Conservation (phyloP, 495 filamentous ascomycete genomes). For the Xylaria longipes region DNA sequence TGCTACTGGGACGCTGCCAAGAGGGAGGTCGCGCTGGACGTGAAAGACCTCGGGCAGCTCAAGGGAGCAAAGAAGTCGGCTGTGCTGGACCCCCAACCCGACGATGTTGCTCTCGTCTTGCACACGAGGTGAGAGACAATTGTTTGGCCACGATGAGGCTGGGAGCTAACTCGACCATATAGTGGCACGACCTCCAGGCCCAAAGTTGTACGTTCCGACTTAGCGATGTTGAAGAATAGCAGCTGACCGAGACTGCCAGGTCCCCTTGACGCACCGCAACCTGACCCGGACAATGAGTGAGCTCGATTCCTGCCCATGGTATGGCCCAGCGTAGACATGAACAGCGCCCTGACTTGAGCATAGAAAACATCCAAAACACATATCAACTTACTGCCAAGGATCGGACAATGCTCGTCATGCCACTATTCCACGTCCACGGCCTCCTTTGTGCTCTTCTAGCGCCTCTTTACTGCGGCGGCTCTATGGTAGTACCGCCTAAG, state of each 20-base stretch:
- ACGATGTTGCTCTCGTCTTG: constrained; percentile 73
- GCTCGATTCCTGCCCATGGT: constrained; percentile 29
- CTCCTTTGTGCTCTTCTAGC: constrained; percentile 80
- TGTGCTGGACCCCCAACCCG: constrained; percentile 63
- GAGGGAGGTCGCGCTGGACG: constrained; percentile 71
- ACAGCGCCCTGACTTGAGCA: neutral
- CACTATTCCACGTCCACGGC: constrained; percentile 88
- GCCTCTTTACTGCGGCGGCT: constrained; percentile 72
- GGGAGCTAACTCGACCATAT: neutral
- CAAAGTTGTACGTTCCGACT: constrained; percentile 65
- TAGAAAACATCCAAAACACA: constrained; percentile 75
- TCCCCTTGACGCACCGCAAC: constrained; percentile 80
- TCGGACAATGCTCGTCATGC: constrained; percentile 88
- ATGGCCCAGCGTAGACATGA: neutral
- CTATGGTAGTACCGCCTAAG: constrained; percentile 72
- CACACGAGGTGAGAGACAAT: constrained; percentile 51
- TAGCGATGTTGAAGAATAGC: neutral
- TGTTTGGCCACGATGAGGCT: neutral
- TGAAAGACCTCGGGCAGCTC: constrained; percentile 75
- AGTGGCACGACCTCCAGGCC: constrained; percentile 81
- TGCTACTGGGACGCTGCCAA: constrained; percentile 71
- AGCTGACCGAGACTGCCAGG: constrained; percentile 43
- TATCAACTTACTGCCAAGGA: constrained; percentile 72
- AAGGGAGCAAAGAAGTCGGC: constrained; percentile 54
- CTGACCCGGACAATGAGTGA: constrained; percentile 75